A percentile compares a stretch with the other conserved stretches of the same genome.
phyloP scores from a whole-genome alignment of 192 early-diverging fungal genomes.

The Coemansia sp. region DNA sequence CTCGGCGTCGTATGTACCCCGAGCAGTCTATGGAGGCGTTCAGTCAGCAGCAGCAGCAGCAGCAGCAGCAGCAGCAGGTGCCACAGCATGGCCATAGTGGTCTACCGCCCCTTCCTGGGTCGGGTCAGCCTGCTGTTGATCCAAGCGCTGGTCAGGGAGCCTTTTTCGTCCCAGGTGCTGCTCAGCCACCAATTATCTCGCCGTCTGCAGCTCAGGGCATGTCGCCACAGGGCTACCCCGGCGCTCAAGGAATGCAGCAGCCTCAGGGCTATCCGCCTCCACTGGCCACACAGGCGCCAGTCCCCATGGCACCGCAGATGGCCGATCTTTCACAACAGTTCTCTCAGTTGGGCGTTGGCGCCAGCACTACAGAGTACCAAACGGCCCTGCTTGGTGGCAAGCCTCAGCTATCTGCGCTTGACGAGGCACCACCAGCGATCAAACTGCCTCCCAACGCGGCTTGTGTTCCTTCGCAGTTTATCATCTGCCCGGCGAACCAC shows the following conservation, averaged over 20 bases:
- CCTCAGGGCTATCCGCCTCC: conserved; percentile 12
- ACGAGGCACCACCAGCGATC: conserved; percentile 43
- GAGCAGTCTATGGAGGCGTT: conserved; percentile 38
- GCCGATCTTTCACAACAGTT: conserved; percentile 50
- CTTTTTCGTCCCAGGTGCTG: conserved; percentile 54
- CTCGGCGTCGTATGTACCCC: conserved; percentile 45
- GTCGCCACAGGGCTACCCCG: conserved; percentile 1
- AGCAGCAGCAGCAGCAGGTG: conserved; percentile 23
- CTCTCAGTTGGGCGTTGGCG: conserved; percentile 44
- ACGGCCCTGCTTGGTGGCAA: conserved; percentile 42
- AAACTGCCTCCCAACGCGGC: conserved; percentile 48
- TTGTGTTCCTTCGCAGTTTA: conserved; percentile 47
- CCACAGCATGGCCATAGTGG: conserved; percentile 19
- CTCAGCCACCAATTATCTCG: conserved; percentile 22
- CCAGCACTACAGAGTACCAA: conserved; percentile 35
- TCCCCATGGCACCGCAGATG: conserved; percentile 19
- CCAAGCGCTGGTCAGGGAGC: conserved; percentile 28
- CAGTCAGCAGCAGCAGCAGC: conserved; percentile 16
- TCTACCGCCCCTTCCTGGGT: conserved; percentile 8
- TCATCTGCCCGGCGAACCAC: conserved; percentile 78
- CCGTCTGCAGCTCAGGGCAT: conserved; percentile 11
- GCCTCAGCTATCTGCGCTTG: conserved; percentile 45
- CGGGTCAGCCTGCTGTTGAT: not conserved
- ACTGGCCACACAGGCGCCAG: conserved; percentile 17
- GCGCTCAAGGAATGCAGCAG: conserved; percentile 1